These are phyloP conservation scores for Cenchrus fungigraminus DNA, from an alignment of 176 grass and related monocot species.

Conservation along the genomic window DNA sequence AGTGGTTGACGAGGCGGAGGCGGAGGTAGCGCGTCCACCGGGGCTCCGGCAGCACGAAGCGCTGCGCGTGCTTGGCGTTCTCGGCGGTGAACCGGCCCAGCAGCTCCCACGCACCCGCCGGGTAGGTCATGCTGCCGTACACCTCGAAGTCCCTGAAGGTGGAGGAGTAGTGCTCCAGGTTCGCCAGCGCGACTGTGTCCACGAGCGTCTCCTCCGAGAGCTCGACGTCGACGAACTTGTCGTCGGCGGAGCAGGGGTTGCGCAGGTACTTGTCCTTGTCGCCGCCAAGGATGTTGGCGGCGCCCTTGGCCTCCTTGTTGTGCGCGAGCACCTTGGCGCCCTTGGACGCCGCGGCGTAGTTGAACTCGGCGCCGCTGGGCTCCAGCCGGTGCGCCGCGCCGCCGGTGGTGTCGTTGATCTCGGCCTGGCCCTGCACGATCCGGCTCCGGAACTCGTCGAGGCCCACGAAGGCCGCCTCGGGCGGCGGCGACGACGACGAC, in stretches of 20 bases:
- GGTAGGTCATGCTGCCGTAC: slow-evolving; percentile 76
- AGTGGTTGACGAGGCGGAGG: slow-evolving; percentile 69
- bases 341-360: slow-evolving; percentile 81
- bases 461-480: slow-evolving; percentile 31
- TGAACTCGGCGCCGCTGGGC: slow-evolving; percentile 72
- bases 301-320: slow-evolving; percentile 92
- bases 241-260: slow-evolving; percentile 77
- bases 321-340: slow-evolving; percentile 85
- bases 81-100: slow-evolving; percentile 71
- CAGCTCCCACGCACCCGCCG: slow-evolving; percentile 64
- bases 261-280: slow-evolving; percentile 90
- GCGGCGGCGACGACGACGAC: background rate
- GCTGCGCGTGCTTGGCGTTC: slow-evolving; percentile 81
- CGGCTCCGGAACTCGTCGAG: slow-evolving; percentile 64
- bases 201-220: slow-evolving; percentile 90
- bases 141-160: slow-evolving; percentile 74
- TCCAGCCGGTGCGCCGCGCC: slow-evolving; percentile 66
- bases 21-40: slow-evolving; percentile 79
- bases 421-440: slow-evolving; percentile 48
- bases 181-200: slow-evolving; percentile 74
- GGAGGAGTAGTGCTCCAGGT: slow-evolving; percentile 95
- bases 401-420: slow-evolving; percentile 14
- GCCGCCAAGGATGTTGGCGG: slow-evolving; percentile 64
- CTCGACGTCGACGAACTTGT: slow-evolving; percentile 80
- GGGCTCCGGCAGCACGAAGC: slow-evolving; percentile 70